Evolutionary conservation across 1,284 basidiomycete species (phyloP).

Genomic region (Schizophyllum amplum): DNA sequence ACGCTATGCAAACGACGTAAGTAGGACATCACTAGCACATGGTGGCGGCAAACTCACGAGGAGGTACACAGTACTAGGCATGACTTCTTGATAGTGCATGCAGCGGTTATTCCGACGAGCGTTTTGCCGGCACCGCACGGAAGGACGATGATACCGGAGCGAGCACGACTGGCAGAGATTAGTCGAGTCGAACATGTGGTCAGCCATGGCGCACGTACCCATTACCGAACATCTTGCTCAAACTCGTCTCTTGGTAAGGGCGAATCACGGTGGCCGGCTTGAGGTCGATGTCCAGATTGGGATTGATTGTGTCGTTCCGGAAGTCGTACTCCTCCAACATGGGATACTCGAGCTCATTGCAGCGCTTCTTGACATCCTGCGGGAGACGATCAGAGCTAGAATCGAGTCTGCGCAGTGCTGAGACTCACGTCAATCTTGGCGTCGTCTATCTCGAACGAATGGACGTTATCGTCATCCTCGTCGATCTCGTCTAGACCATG

Average conservation of each 20-base stretch:
- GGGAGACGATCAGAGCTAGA: constrained; percentile 2
- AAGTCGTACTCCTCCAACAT: constrained; percentile 99
- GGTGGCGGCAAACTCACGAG: constrained; percentile 53
- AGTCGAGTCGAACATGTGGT: not conserved
- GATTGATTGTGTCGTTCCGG: constrained; percentile 89
- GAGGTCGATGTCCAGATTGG: constrained; percentile 93
- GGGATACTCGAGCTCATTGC: constrained; percentile 91
- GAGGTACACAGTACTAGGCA: constrained; percentile 97
- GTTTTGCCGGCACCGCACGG: constrained; percentile 99
- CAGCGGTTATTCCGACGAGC: constrained; percentile 96
- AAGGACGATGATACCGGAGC: constrained; percentile 97
- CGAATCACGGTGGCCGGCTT: constrained; percentile 95
- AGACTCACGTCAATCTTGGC: constrained; percentile 77
- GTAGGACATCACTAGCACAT: not conserved
- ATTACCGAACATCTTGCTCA: constrained; percentile 99
- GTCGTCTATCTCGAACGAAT: constrained; percentile 91
- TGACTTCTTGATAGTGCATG: constrained; percentile 99
- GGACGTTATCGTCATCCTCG: constrained; percentile 92
- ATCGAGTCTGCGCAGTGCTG: constrained; percentile 1
- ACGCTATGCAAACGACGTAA: constrained; percentile 44
- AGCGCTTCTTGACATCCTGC: constrained; percentile 87
- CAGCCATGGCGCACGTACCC: constrained; percentile 44
- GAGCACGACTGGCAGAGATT: constrained; percentile 62
- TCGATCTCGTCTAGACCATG: constrained; percentile 77
- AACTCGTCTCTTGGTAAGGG: constrained; percentile 93